phyloP scores from a whole-genome alignment of 2,329 filamentous ascomycete species.

The Penicillium sp. region DNA sequence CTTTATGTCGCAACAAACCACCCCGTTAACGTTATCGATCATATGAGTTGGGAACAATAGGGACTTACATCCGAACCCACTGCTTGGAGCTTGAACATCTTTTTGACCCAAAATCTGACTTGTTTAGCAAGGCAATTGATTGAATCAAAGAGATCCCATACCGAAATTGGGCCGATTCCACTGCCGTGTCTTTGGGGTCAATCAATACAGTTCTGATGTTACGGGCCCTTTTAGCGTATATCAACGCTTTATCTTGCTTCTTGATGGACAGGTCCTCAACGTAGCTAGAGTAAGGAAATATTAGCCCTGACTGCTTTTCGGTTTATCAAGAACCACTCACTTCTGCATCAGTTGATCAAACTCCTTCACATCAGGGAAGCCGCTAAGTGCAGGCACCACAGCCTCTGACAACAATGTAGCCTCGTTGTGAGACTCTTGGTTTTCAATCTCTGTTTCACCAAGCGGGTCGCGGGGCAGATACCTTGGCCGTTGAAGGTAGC shows the following conservation, averaged over 20 bases:
- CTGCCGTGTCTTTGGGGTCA: constrained; percentile 44
- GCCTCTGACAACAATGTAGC: constrained; percentile 39
- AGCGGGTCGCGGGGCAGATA: constrained; percentile 31
- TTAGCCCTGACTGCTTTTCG: neutral
- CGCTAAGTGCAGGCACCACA: constrained; percentile 36
- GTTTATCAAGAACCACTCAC: constrained; percentile 21
- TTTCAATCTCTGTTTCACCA: constrained; percentile 35
- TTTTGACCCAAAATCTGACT: constrained; percentile 45
- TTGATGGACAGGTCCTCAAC: constrained; percentile 44
- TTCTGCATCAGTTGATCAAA: constrained; percentile 41
- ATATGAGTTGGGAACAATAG: neutral
- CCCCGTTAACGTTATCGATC: neutral
- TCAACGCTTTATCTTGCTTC: constrained; percentile 46
- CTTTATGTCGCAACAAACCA: constrained; percentile 15
- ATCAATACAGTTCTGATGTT: constrained; percentile 42
- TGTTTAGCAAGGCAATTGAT: constrained; percentile 1
- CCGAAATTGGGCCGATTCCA: constrained; percentile 46
- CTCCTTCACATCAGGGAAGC: constrained; percentile 40
- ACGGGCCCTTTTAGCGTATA: constrained; percentile 40
- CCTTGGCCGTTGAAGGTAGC: constrained; percentile 27
- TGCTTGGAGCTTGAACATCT: constrained; percentile 44
- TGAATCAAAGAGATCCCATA: constrained; percentile 18
- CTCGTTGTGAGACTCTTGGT: constrained; percentile 39
- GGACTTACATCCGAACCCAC: constrained; percentile 35
- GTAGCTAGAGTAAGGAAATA: constrained; percentile 30